Percentiles rank a stretch among this genome's conserved stretches.
phyloP scores from a whole-genome alignment of 768 basidiomycete genomes.

The Hericium erinaceus region DNA sequence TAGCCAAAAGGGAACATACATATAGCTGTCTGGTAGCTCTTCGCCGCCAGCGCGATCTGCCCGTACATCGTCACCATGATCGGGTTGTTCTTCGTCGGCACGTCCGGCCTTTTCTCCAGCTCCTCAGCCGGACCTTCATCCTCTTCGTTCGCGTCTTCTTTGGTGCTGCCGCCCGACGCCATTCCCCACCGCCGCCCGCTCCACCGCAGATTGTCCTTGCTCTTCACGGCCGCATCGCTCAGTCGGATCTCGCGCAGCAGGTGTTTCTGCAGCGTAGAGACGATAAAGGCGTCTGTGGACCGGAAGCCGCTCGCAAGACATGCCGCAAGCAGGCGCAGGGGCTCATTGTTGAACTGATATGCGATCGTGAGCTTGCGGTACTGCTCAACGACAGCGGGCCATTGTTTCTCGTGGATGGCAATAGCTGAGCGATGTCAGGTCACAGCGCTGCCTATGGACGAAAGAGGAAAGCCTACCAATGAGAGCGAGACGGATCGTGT shows the following conservation, averaged over 20 bases:
- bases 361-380: slow-evolving; percentile 63
- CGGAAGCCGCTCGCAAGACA: slow-evolving; percentile 62
- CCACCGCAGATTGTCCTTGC: slow-evolving; percentile 54
- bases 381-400: slow-evolving; percentile 58
- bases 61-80: slow-evolving; percentile 69
- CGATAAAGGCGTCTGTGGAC: slow-evolving; percentile 66
- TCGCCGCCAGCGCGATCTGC: slow-evolving; percentile 72
- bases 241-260: slow-evolving; percentile 72
- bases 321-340: slow-evolving; percentile 67
- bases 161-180: slow-evolving; percentile 23
- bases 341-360: slow-evolving; percentile 84
- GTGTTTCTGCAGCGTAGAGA: slow-evolving; percentile 74
- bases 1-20: slow-evolving; percentile 43
- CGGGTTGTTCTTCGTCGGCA: slow-evolving; percentile 67
- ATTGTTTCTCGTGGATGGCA: slow-evolving; percentile 49
- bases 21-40: slow-evolving; percentile 84
- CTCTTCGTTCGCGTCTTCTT: slow-evolving; percentile 33
- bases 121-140: slow-evolving; percentile 25
- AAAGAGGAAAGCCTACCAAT: slow-evolving; percentile 43
- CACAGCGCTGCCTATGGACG: background rate
- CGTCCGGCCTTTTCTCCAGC: slow-evolving; percentile 21
- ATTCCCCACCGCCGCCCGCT: slow-evolving; percentile 56
- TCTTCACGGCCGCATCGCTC: slow-evolving; percentile 54
- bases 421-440: slow-evolving; percentile 44
- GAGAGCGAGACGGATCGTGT: slow-evolving; percentile 65